phyloP scores from a whole-genome alignment of 106 monocot genomes.

The Phalaenopsis aphrodite region DNA sequence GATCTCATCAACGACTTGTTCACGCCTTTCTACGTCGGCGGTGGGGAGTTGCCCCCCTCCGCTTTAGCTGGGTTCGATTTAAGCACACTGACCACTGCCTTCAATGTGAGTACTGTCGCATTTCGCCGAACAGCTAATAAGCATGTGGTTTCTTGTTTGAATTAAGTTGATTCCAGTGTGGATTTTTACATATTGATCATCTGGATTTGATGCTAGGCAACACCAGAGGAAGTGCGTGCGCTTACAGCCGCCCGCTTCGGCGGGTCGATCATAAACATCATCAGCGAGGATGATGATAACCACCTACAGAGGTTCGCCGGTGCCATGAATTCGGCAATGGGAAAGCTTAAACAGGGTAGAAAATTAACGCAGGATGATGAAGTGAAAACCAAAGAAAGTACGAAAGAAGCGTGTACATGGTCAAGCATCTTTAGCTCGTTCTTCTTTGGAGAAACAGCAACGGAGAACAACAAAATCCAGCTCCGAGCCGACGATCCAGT shows the following conservation, averaged over 20 bases:
- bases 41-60: conserved; percentile 40
- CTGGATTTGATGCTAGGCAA: conserved; percentile 25
- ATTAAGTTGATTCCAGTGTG: too few relatives aligned
- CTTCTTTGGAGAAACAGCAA: conserved; percentile 12
- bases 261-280: conserved; percentile 53
- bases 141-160: too few relatives aligned
- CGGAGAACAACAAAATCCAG: neutral
- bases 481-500: conserved; percentile 5
- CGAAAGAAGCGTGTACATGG: conserved; percentile 17
- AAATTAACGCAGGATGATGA: neutral
- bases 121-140: neutral
- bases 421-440: conserved; percentile 26
- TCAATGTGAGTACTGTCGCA: conserved; percentile 47
- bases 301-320: neutral
- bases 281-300: conserved; percentile 14
- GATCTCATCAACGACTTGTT: neutral
- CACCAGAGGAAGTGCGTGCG: conserved; percentile 27
- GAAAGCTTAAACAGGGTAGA: neutral
- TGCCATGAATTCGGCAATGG: neutral
- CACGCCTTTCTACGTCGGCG: conserved; percentile 69
- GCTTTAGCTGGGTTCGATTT: conserved; percentile 65
- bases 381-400: neutral
- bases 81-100: conserved; percentile 34
- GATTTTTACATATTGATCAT: neutral
- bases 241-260: conserved; percentile 15